Evolutionary conservation across 2,329 filamentous ascomycete species (phyloP), one percentile per base, ranked within the genome.

Genomic region (Sordariomycetes sp.): DNA sequence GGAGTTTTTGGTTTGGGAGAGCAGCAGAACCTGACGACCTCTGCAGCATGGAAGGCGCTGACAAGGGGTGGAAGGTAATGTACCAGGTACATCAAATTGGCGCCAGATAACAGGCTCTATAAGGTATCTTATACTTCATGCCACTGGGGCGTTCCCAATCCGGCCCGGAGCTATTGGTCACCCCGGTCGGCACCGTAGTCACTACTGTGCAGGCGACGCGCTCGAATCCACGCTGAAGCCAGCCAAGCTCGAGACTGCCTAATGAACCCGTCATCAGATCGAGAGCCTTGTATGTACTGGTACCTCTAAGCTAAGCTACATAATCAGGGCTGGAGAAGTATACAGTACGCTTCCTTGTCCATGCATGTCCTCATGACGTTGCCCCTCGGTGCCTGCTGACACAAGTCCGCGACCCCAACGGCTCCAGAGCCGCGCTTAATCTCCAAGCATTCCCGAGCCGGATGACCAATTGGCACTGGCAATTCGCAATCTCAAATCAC

Each of bases 371-470:
- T 39, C 55, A 57, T 57, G 55, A 57, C 55, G 55, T 57, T 57
- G 51, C 55, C 55, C 35, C 32, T 57, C 35, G 55, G 50, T 57
- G 55, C 55, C 55, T 57, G 55, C 51, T 57, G 42, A 50, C 54
- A 50, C 39, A 55, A 32, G 28, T 32, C 28, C 28, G 28, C 28
- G 28, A 32, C 28, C 28, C 4, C 28, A n/a, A 45, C 39, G n/a
- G 13, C 39, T 45, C 39, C 15, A 45, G n/a, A 45, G 39, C 13
- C 39, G 39, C 39, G 39, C 39, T 45, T 45, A 15, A 45, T 45
- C 39, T 45, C 2, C 6, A n/a, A 17, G 39, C 39, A 15, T 45
- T 45, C 39, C 39, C 15, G 15, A 45, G n/a, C 39, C 39, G 39
- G 39, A 45, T 45, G n/a, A 45, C 39, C 39, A 45, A 45, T 45